Evolutionary conservation across 306 rosid species (phyloP), one percentile per base, ranked within the genome.

Genomic region (Cucurbita maxima): DNA sequence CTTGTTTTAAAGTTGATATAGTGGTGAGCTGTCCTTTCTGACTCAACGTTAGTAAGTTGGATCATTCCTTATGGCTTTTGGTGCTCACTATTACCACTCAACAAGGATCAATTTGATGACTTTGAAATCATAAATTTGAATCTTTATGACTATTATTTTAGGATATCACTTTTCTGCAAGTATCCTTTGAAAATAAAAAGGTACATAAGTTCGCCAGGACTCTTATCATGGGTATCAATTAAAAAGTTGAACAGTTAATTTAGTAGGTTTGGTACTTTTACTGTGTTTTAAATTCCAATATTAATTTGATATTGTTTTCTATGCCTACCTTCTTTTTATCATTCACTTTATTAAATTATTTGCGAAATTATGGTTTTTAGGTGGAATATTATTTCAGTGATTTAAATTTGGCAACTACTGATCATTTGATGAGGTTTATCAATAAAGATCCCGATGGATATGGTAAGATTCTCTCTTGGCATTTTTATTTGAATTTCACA

Each of bases 341-440:
- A 25, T 34, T 57, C 36, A 2, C 13, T 22, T 62, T 6, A 11
- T 51, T 68, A 22, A 72, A 19, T 53, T 40, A 38, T 84, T 71
- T 78, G 10, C 14, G 34, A 55, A 50, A 51, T 69, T 38, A 48
- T 69, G 74, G 58, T 50, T 78, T 87, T 82, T 83, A 90, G 98
- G 98, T 94, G 90, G 98, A 94, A 82, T 94, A 94, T 85, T 94
- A 94, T 85, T 90, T 94, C 86, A 94, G 98, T 70, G 97, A 94
- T 79, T 76, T 94, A 71, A 94, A 94, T 86, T 86, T 94, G 79
- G 96, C 98, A 66, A 94, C 98, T 15, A 94, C 98, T 20, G 96
- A 94, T 84, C 98, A 90, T 83, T 87, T 94, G 82, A 94, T 94
- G 91, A 86, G 97, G 87, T 94, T 86, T 89, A 89, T 94, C 83